These are phyloP conservation scores for Canavalia gladiata DNA, from an alignment of 306 rosid species.

Conservation along the genomic window DNA sequence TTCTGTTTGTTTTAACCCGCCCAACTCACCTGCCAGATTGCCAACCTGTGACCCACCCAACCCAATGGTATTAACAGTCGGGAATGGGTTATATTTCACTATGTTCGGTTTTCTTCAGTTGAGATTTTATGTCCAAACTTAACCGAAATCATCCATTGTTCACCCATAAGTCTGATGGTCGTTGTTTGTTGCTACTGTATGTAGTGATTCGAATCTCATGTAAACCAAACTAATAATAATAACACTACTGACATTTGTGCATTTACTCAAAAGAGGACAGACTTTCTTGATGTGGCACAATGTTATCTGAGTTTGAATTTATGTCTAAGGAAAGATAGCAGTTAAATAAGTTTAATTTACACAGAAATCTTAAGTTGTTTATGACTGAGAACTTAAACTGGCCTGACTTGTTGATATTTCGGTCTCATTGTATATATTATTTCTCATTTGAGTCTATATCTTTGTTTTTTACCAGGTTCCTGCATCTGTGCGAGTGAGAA, in stretches of 20 bases:
- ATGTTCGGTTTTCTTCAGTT: too few relatives aligned
- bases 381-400: constrained; percentile 5
- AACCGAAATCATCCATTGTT: too few relatives aligned
- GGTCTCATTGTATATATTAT: not conserved
- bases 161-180: not conserved
- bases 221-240: not conserved
- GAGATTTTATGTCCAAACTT: too few relatives aligned
- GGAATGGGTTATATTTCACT: too few relatives aligned
- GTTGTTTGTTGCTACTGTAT: constrained; percentile 17
- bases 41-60: too few relatives aligned
- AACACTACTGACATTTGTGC: not conserved
- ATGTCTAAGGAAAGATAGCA: not conserved
- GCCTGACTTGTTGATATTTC: constrained; percentile 16
- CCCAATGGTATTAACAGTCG: too few relatives aligned
- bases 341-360: not conserved
- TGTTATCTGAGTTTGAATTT: constrained; percentile 3
- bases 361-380: not conserved
- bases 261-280: not conserved
- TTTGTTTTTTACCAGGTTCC: constrained; percentile 68
- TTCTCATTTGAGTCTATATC: constrained; percentile 27
- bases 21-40: too few relatives aligned
- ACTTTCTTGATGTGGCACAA: not conserved
- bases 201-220: not conserved
- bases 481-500: constrained; percentile 95
- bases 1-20: too few relatives aligned